A percentile compares a stretch with the other conserved stretches of the same genome.
Conservation (phyloP, 495 filamentous ascomycete species). For the Lasiosphaeria ovina region DNA sequence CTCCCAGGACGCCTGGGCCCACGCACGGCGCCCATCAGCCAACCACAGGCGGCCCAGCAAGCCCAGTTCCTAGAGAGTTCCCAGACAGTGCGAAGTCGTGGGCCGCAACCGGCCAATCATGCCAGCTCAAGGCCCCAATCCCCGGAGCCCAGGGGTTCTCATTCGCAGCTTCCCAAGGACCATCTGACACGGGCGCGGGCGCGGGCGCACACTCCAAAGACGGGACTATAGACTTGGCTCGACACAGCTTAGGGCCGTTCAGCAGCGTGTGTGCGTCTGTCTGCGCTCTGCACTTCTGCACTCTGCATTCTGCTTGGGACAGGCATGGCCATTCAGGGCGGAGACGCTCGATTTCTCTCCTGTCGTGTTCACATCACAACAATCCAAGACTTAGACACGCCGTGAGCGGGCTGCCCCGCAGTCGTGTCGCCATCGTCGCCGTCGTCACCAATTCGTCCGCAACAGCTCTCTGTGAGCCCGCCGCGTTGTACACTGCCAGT, state of each 20-base stretch:
- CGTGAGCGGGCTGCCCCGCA: too few species aligned
- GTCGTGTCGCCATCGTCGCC: background rate
- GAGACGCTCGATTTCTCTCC: background rate
- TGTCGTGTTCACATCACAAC: background rate
- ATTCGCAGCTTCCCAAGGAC: background rate
- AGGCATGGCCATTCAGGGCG: background rate
- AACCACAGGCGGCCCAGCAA: background rate
- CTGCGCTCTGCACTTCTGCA: background rate
- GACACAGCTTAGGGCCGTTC: slow-evolving; percentile 13
- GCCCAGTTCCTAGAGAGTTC: background rate
- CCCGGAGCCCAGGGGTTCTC: background rate
- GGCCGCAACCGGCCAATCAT: background rate
- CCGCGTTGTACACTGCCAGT: background rate
- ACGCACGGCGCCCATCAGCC: too few species aligned
- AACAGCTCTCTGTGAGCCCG: background rate
- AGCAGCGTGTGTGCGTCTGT: too few species aligned
- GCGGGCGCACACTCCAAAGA: slow-evolving; percentile 8
- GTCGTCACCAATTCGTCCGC: slow-evolving; percentile 1
- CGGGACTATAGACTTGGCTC: slow-evolving; percentile 9
- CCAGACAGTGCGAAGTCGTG: slow-evolving; percentile 5
- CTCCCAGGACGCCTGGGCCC: too few species aligned
- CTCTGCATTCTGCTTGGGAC: background rate
- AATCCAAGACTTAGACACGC: slow-evolving; percentile 3
- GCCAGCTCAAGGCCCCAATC: background rate
- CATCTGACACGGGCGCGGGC: background rate